Evolutionary conservation across 805 yeast genomes (phyloP), one percentile per base, ranked within the genome.

Genomic region (Lachancea quebecensis): DNA sequence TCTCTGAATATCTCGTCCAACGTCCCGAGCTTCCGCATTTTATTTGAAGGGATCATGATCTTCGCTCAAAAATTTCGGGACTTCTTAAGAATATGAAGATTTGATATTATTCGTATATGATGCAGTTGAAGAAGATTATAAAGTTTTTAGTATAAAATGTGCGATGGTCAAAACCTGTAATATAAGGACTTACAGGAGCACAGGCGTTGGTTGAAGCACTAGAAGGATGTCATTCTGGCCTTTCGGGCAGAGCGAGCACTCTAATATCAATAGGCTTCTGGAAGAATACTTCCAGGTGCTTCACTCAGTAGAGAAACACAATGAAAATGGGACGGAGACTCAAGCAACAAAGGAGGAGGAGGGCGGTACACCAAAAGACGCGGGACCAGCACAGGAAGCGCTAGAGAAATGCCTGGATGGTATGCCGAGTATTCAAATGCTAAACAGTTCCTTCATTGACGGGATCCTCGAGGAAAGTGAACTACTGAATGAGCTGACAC

Each of bases 191-290:
- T 34, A n/a, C 10, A 12, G 16, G 17, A n/a, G 11, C 11, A 10
- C 42, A 17, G 11, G 16, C 31, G 18, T 29, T 14, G n/a, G 16
- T 34, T 33, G 38, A 33, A 42, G 29, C 9, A 12, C 30, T 18
- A 35, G 11, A 30, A 50, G 27, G 21, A 70, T 70, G 74, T 69
- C 75, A 15, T 65, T 66, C 51, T 71, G 75, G 75, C 73, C 73
- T 16, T 69, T 70, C 56, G 72, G 71, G 57, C 69, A 66, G 53
- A 62, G 59, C 49, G 51, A 54, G 30, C 58, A 55, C 33, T 60
- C 70, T 29, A 62, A 67, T 44, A 62, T 70, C 29, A 66, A 62
- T 50, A 64, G 65, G 51, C 61, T 68, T n/a, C 56, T 73, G 48
- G 74, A 68, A 37, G 68, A 66, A 28, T 70, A 70, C 50, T 67